Evolutionary conservation across 345 rosid species (phyloP), one percentile per base, ranked within the genome.

Genomic region (Heritiera fomes): DNA sequence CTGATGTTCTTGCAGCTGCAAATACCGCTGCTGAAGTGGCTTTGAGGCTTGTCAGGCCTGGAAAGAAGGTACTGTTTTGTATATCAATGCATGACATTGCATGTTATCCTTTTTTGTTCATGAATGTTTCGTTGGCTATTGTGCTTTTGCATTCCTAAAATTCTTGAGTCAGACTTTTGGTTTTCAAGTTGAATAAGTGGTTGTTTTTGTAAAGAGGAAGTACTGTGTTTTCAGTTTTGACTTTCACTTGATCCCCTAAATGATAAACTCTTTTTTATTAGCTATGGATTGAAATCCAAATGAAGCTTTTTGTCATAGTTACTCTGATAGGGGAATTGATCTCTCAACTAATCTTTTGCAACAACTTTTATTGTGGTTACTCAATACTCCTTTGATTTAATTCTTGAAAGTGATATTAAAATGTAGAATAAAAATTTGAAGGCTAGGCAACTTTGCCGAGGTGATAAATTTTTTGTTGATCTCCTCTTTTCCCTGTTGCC

Each of bases 1-100:
- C 98, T 83, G 98, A 97, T 87, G 98, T 91, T 78, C 85, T 97
- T 82, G 92, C 94, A 34, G 99, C 99, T 1, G 97, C 97, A 0
- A 92, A 93, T 73, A 92, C 98, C 5, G 98, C 98, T 15, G 98
- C 98, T 76, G 98, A 97, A 88, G 99, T 94, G 85, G 98, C 98
- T 75, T 82, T 97, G 86, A 91, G 98, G 90, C 98, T 97, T 53
- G 98, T 97, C 8, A 91, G 95, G 81, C 99, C 99, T 1, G 99
- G 98, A 32, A 94, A 91, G 85, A 97, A 92, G 91, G 99, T 97
- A 71, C 47, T 77, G 53, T 17, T 40, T 43, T 80, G 32, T 62
- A 34, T 11, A 17, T 46, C 43, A 34, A 4, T 78, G 28, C 49
- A 41, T 30, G 20, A 60, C 53, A 14, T 77, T 76, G 17, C 53